Evolutionary conservation across 441 rosid genomes (phyloP).

Genomic region (Gossypium aridum): DNA sequence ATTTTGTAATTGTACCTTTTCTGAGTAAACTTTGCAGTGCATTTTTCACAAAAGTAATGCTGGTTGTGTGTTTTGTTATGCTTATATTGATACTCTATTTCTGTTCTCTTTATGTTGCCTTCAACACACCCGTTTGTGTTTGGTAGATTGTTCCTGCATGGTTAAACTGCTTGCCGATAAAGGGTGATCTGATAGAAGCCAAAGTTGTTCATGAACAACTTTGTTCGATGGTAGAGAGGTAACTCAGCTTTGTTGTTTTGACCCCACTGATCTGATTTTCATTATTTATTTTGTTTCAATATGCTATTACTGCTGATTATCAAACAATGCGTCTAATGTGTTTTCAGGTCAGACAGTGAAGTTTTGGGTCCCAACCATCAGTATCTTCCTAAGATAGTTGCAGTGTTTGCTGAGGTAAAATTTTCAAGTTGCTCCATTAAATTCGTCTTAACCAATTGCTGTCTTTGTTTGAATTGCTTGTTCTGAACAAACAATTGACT

Average conservation of each 20-base stretch:
- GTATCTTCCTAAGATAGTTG: slow-evolving; percentile 76
- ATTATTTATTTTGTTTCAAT: not conserved
- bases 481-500: not conserved
- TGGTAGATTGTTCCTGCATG: slow-evolving; percentile 91
- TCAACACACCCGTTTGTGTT: slow-evolving; percentile 2
- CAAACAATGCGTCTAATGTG: slow-evolving; percentile 3
- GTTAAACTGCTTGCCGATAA: slow-evolving; percentile 93
- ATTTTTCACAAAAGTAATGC: not conserved
- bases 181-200: slow-evolving; percentile 94
- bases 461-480: not conserved
- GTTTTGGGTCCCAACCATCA: slow-evolving; percentile 88
- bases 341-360: slow-evolving; percentile 77
- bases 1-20: not conserved
- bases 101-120: not conserved
- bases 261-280: not conserved
- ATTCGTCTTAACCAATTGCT: not conserved
- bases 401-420: slow-evolving; percentile 88
- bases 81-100: not conserved
- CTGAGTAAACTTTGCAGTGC: not conserved
- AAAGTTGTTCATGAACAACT: slow-evolving; percentile 96
- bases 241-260: not conserved
- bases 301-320: not conserved
- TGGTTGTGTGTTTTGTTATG: not conserved
- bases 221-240: slow-evolving; percentile 97
- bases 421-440: not conserved